Conservation (phyloP, 2,329 filamentous ascomycete species). For the Trichoderma aggressivum region DNA sequence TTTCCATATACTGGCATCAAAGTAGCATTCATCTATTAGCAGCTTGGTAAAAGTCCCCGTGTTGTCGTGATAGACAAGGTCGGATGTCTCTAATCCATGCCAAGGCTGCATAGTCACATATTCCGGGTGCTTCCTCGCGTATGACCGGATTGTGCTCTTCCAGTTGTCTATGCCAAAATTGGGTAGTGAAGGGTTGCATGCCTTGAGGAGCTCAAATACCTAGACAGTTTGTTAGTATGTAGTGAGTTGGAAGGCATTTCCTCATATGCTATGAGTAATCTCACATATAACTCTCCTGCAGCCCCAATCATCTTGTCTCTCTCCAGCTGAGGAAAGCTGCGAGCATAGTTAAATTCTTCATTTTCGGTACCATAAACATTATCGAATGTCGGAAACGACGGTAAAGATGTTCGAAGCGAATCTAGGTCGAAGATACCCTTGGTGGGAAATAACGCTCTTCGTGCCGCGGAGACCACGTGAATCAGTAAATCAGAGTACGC, state of each 20-base stretch:
- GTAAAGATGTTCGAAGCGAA: neutral
- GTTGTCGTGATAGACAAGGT: conserved; percentile 40
- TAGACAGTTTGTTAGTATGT: conserved; percentile 19
- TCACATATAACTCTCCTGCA: conserved; percentile 17
- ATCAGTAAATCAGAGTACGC: neutral
- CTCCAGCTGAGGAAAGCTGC: neutral
- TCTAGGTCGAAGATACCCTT: neutral
- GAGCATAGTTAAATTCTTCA: neutral
- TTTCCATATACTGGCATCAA: neutral
- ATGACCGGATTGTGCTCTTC: conserved; percentile 44
- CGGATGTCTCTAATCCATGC: conserved; percentile 41
- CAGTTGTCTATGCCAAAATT: conserved; percentile 40
- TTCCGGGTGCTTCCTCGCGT: conserved; percentile 35
- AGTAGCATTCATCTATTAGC: neutral
- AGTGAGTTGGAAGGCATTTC: neutral
- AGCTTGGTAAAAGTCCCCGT: neutral
- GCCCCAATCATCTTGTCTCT: conserved; percentile 8
- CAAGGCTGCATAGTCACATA: conserved; percentile 40
- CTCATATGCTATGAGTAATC: too few relatives aligned
- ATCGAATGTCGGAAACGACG: neutral
- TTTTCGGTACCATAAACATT: neutral
- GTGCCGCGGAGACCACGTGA: neutral
- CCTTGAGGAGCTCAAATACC: conserved; percentile 39
- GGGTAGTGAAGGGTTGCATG: conserved; percentile 26
- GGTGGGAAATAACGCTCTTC: neutral